Conservation (phyloP, 2,329 filamentous ascomycete genomes). For the Beauveria asiatica region DNA sequence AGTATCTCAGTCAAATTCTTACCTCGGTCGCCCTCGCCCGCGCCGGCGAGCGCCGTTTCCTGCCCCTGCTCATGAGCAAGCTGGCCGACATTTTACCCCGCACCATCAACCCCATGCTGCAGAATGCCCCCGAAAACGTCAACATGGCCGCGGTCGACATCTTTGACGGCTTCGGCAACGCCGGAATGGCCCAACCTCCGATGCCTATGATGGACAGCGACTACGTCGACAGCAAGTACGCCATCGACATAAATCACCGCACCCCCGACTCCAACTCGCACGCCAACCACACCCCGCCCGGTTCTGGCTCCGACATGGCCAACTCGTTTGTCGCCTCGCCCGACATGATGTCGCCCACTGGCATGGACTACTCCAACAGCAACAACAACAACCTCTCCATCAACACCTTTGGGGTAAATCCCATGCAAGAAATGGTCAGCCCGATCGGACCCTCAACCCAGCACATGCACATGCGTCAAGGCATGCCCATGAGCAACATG, state of each 20-base stretch:
- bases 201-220: constrained; percentile 39
- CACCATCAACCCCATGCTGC: constrained; percentile 51
- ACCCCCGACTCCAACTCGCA: constrained; percentile 29
- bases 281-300: constrained; percentile 19
- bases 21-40: constrained; percentile 61
- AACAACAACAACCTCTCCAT: constrained; percentile 19
- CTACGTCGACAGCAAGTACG: constrained; percentile 33
- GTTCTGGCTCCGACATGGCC: constrained; percentile 29
- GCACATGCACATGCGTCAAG: constrained; percentile 21
- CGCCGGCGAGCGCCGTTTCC: constrained; percentile 66
- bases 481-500: constrained; percentile 23
- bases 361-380: constrained; percentile 38
- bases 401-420: constrained; percentile 32
- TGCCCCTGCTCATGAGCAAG: constrained; percentile 69
- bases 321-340: constrained; percentile 46
- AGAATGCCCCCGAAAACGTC: constrained; percentile 47
- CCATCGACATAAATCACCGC: constrained; percentile 25
- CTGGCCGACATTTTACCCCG: constrained; percentile 62
- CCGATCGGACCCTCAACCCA: constrained; percentile 28
- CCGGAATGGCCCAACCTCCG: constrained; percentile 48
- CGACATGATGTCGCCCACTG: constrained; percentile 40
- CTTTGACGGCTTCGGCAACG: constrained; percentile 58
- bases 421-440: constrained; percentile 45
- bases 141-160: constrained; percentile 50
- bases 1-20: constrained; percentile 63